phyloP scores from a whole-genome alignment of 106 monocot genomes.

The Chionographis japonica region DNA sequence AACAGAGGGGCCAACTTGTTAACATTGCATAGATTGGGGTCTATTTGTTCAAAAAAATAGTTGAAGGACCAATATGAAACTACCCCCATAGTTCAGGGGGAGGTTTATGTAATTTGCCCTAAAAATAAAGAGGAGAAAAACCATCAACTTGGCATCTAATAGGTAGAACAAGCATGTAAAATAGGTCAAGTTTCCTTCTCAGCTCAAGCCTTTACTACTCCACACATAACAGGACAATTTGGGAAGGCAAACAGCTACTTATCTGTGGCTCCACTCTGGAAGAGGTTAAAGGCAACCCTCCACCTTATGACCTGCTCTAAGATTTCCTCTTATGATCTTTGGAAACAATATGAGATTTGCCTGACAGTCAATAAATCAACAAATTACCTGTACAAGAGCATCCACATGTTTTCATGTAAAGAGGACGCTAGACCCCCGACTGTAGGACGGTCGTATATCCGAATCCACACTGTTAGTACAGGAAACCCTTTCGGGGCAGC shows the following conservation, averaged over 20 bases:
- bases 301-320: neutral
- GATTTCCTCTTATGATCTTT: neutral
- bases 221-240: too few relatives aligned
- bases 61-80: too few relatives aligned
- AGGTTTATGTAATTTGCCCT: too few relatives aligned
- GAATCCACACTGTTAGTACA: conserved; percentile 13
- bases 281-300: neutral
- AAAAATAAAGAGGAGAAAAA: too few relatives aligned
- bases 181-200: too few relatives aligned
- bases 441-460: neutral
- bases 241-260: neutral
- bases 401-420: conserved; percentile 18
- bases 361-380: conserved; percentile 35
- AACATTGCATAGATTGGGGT: too few relatives aligned
- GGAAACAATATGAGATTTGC: neutral
- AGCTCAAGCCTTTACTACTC: too few relatives aligned
- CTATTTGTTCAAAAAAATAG: too few relatives aligned
- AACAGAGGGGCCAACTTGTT: too few relatives aligned
- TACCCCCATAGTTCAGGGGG: too few relatives aligned
- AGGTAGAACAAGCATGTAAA: too few relatives aligned
- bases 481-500: neutral
- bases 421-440: conserved; percentile 10
- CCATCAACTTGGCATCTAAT: too few relatives aligned
- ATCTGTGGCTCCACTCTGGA: neutral
- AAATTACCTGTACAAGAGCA: conserved; percentile 58